Percentiles rank a stretch among this genome's conserved stretches.
Conservation (phyloP, 352 stramenopile genomes). For the Globisporangium orthogonon region DNA sequence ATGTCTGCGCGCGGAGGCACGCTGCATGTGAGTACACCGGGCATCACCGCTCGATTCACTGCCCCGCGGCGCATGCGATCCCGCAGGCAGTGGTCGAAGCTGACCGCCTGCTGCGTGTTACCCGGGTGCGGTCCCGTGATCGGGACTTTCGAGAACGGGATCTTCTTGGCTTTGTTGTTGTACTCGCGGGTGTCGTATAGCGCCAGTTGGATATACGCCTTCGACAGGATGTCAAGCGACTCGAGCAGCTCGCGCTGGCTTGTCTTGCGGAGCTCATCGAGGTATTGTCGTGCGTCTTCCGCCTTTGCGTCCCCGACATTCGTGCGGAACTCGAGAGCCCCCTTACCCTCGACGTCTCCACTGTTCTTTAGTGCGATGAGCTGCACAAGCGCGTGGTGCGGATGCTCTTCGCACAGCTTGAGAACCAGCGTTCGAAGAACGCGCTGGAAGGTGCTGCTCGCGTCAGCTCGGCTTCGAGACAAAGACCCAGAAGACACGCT, state of each 20-base stretch:
- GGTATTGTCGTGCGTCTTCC: slow-evolving; percentile 48
- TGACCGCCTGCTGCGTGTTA: slow-evolving; percentile 10
- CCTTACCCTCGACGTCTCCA: slow-evolving; percentile 81
- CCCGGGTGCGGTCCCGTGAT: slow-evolving; percentile 29
- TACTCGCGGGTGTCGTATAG: slow-evolving; percentile 77
- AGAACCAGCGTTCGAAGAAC: slow-evolving; percentile 87
- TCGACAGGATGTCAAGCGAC: slow-evolving; percentile 66
- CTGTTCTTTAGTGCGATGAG: slow-evolving; percentile 94
- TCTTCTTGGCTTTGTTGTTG: slow-evolving; percentile 69
- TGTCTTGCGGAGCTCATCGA: slow-evolving; percentile 51
- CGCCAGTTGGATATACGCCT: slow-evolving; percentile 74
- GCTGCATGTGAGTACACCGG: slow-evolving; percentile 68
- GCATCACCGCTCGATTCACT: slow-evolving; percentile 46
- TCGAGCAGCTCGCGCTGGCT: slow-evolving; percentile 54
- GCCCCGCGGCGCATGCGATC: slow-evolving; percentile 29
- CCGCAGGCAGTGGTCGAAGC: slow-evolving; percentile 74
- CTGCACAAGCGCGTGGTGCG: slow-evolving; percentile 95
- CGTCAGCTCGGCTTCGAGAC: slow-evolving; percentile 1
- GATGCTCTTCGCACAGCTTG: slow-evolving; percentile 92
- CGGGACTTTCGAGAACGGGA: slow-evolving; percentile 52
- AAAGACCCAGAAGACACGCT: slow-evolving; percentile 14
- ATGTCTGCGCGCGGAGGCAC: slow-evolving; percentile 62
- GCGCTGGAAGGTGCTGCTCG: slow-evolving; percentile 61
- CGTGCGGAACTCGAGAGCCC: slow-evolving; percentile 61
- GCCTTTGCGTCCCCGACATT: slow-evolving; percentile 82